Base-by-base conservation (phyloP, 306 rosid genomes). In the Glycyrrhiza uralensis region DNA sequence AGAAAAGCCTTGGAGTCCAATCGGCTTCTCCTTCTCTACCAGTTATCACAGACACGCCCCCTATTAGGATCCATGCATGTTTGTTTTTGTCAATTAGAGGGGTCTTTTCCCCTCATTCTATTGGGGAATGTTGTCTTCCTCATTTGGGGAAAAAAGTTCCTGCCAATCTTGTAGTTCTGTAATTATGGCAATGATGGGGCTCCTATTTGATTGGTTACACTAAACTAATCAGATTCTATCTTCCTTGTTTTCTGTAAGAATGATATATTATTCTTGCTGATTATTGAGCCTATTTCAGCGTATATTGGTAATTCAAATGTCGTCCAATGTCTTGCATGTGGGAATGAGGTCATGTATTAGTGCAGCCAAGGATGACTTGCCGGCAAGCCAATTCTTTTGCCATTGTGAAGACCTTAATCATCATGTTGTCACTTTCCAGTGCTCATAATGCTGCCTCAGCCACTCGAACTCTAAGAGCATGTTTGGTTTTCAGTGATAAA, bases 351-450 rank as follows among this genome's bases (percentile, higher is more conserved):
- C 76, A 77, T 70, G 82, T 80, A n/a, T n/a, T n/a, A 51, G 29
- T 89, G 87, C 90, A 93, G 98, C 98, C 98, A 93, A 93, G 97
- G 98, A 93, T 93, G 98, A 93, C 92, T 93, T 93, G 98, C 97
- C 97, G 97, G 81, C 70, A 54, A 56, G 59, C 49, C n/a, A n/a
- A n/a, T 62, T 75, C 4, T 23, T 9, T 81, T n/a, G 17, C 14
- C 23, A 23, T 4, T 60, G 15, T 20, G 45, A 4, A 7, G 6
- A 45, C 20, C 13, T 14, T 45, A 12, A 4, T 44, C 36, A 32
- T 66, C 19, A 20, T 62, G 10, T 10, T 46, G 10, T 12, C 13
- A 45, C 4, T n/a, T n/a, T n/a, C n/a, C n/a, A n/a, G n/a, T n/a
- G n/a, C n/a, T n/a, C n/a, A n/a, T n/a, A n/a, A n/a, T n/a, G n/a